phyloP scores from a whole-genome alignment of 495 filamentous ascomycete genomes.

The Barbatosphaeria neglecta region DNA sequence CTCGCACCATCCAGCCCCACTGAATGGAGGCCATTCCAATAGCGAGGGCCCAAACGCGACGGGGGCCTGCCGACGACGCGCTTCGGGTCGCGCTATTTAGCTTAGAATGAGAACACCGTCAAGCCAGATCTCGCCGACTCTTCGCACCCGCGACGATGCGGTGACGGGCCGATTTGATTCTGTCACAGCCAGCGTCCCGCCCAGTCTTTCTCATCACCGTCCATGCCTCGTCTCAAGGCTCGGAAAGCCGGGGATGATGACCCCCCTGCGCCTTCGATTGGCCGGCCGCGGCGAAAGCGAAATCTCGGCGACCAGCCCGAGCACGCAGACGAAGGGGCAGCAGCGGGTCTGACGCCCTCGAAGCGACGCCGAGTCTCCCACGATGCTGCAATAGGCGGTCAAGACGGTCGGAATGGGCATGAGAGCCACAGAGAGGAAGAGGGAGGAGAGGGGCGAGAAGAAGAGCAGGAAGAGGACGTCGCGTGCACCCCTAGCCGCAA shows the following conservation, averaged over 20 bases:
- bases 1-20: too few species aligned
- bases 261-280: background rate
- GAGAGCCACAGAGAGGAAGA: too few species aligned
- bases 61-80: too few species aligned
- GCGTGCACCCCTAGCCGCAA: constrained; percentile 1
- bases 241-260: background rate
- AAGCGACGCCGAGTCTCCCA: background rate
- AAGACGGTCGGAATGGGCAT: background rate
- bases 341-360: background rate
- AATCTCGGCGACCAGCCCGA: background rate
- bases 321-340: background rate
- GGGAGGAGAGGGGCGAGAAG: background rate
- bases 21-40: background rate
- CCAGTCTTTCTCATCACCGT: background rate
- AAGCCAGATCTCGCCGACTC: too few species aligned
- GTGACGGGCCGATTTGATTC: too few species aligned
- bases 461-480: background rate
- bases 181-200: background rate
- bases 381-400: background rate
- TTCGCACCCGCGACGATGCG: too few species aligned
- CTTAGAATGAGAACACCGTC: too few species aligned
- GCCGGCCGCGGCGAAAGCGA: background rate
- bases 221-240: background rate
- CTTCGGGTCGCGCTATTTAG: too few species aligned
- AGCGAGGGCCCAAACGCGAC: background rate